phyloP scores from a whole-genome alignment of 2,329 filamentous ascomycete genomes.

The Fusarium tupiense region DNA sequence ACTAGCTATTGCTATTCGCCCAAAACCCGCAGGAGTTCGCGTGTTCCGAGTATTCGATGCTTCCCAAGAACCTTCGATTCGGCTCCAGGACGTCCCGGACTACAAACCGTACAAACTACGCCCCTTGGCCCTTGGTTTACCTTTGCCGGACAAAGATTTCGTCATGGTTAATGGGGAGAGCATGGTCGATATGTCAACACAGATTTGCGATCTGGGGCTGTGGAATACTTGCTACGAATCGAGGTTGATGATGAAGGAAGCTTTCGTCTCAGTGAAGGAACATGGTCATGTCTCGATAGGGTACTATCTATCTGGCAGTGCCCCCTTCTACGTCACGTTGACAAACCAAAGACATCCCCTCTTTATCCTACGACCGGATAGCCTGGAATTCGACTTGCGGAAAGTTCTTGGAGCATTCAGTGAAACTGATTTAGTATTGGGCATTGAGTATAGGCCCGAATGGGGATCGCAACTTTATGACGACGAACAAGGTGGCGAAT shows the following conservation, averaged over 20 bases:
- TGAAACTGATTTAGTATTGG: not conserved
- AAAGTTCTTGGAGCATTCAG: not conserved
- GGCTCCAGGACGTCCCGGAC: not conserved
- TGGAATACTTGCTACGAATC: not conserved
- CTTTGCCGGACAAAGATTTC: not conserved
- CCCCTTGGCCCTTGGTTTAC: not conserved
- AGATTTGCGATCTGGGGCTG: rapidly evolving
- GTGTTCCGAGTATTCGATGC: not conserved
- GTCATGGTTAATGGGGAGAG: not conserved
- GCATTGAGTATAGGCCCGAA: not conserved
- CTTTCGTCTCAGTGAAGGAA: rapidly evolving
- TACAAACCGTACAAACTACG: too few relatives aligned
- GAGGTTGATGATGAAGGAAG: not conserved
- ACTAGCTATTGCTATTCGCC: not conserved
- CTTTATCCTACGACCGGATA: not conserved
- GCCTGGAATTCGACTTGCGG: rapidly evolving
- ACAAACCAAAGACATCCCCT: rapidly evolving
- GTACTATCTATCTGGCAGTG: not conserved
- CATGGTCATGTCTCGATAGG: rapidly evolving
- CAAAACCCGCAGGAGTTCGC: rapidly evolving
- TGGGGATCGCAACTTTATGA: not conserved
- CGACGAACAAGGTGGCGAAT: not conserved
- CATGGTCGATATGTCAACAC: not conserved
- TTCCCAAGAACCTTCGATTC: not conserved
- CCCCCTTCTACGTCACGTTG: not conserved